A percentile compares a stretch with the other conserved stretches of the same genome.
Evolutionary conservation across 108 stramenopile genomes (phyloP).

Genomic region (Cyclotella cryptica): DNA sequence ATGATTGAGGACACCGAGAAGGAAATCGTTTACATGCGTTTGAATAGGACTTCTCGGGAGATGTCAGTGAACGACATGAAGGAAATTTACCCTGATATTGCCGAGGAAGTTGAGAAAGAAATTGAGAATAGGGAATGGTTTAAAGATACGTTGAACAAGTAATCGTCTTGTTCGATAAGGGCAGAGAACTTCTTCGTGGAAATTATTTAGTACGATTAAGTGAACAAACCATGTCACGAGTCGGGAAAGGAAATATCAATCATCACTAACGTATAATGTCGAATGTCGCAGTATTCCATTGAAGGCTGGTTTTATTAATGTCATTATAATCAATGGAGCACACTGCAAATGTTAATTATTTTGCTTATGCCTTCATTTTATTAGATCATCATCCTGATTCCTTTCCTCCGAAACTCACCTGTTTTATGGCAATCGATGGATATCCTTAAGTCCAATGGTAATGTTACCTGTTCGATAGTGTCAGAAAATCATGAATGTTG

Average conservation of each 20-base stretch:
- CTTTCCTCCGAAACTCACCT: too few relatives aligned
- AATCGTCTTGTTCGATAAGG: constrained; percentile 2
- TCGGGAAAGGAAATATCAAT: too few relatives aligned
- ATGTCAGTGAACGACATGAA: constrained; percentile 76
- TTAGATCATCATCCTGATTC: too few relatives aligned
- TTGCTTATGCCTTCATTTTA: too few relatives aligned
- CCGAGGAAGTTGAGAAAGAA: constrained; percentile 87
- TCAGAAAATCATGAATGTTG: too few relatives aligned
- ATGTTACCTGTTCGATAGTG: too few relatives aligned
- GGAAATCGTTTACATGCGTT: constrained; percentile 73
- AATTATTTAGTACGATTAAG: background rate
- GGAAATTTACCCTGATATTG: constrained; percentile 88
- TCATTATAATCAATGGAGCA: too few relatives aligned
- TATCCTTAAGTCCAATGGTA: background rate
- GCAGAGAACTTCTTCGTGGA: background rate
- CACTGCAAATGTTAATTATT: too few relatives aligned
- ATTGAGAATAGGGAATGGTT: constrained; percentile 92
- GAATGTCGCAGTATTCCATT: too few relatives aligned
- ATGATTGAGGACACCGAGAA: constrained; percentile 64
- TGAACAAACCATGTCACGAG: background rate
- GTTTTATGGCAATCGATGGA: background rate
- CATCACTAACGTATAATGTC: too few relatives aligned
- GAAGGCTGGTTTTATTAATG: too few relatives aligned
- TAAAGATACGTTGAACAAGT: constrained; percentile 73
- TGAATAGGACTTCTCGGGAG: constrained; percentile 76